phyloP scores from a whole-genome alignment of 1,139 yeast species.

The Scheffersomyces quercinus region DNA sequence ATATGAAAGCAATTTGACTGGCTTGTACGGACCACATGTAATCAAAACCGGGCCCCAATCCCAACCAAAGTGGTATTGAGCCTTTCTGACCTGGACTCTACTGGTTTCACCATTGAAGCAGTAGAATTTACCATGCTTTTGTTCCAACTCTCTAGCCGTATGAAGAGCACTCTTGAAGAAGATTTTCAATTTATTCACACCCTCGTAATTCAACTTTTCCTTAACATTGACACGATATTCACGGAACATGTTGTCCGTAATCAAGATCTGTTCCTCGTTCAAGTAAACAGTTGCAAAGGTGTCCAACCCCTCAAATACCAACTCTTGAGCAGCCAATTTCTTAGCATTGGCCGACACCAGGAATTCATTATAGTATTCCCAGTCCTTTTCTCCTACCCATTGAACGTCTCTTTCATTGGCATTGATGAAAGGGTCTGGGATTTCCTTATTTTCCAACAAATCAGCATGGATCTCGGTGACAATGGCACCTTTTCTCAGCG shows the following conservation, averaged over 20 bases:
- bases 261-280: slow-evolving; percentile 31
- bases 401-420: slow-evolving; percentile 41
- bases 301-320: slow-evolving; percentile 46
- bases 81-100: slow-evolving; percentile 41
- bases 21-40: slow-evolving; percentile 50
- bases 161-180: slow-evolving; percentile 25
- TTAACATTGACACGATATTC: slow-evolving; percentile 12
- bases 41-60: slow-evolving; percentile 57
- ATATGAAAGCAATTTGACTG: slow-evolving; percentile 29
- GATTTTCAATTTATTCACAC: slow-evolving; percentile 21
- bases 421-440: slow-evolving; percentile 46
- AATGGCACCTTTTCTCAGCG: not conserved
- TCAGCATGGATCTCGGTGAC: slow-evolving; percentile 1
- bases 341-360: not conserved
- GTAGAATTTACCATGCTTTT: slow-evolving; percentile 16
- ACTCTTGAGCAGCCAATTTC: slow-evolving; percentile 16
- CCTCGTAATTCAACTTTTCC: slow-evolving; percentile 3
- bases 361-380: slow-evolving; percentile 36
- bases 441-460: slow-evolving; percentile 21
- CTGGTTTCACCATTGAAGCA: slow-evolving; percentile 15
- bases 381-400: slow-evolving; percentile 47
- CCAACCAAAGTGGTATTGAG: slow-evolving; percentile 60
- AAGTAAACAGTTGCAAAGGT: slow-evolving; percentile 41
- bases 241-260: slow-evolving; percentile 41
- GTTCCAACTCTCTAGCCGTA: slow-evolving; percentile 22